Evolutionary conservation across 331 rosid genomes (phyloP).

Genomic region (Quercus tomentella): DNA sequence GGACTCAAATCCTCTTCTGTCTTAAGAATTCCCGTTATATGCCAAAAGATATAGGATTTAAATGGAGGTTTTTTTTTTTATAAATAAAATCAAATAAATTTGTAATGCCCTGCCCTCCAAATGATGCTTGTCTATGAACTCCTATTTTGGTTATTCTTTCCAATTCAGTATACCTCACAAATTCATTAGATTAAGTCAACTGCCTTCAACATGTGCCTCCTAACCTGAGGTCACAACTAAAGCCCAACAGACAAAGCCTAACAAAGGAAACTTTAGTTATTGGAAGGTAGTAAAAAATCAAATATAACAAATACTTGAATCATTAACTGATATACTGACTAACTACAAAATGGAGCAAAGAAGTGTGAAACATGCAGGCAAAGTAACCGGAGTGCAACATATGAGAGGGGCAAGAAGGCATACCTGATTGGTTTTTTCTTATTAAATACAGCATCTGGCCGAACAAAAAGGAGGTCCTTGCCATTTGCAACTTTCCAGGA

Average conservation of each 20-base stretch:
- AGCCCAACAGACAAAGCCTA: neutral
- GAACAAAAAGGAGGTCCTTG: conserved; percentile 81
- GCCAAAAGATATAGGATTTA: neutral
- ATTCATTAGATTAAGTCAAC: neutral
- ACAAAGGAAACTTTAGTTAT: neutral
- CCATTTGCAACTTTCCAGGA: conserved; percentile 81
- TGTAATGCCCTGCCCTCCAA: neutral
- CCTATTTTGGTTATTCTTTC: neutral
- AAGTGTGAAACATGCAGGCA: neutral
- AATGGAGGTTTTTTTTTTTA: too few relatives aligned
- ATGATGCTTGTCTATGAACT: neutral
- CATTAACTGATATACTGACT: neutral
- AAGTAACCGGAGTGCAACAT: neutral
- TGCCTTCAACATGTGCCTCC: neutral
- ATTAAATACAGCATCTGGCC: conserved; percentile 90
- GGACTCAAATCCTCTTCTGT: neutral
- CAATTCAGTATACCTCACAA: neutral
- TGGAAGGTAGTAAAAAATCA: neutral
- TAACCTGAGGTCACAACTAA: neutral
- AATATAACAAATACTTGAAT: neutral
- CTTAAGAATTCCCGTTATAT: neutral
- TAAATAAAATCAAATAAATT: too few relatives aligned
- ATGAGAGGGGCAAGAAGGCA: neutral
- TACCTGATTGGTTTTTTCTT: conserved; percentile 92
- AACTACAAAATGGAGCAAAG: neutral